Percentiles rank a stretch among this genome's conserved stretches.
phyloP scores from a whole-genome alignment of 805 yeast genomes.

The Metschnikowia anglica region DNA sequence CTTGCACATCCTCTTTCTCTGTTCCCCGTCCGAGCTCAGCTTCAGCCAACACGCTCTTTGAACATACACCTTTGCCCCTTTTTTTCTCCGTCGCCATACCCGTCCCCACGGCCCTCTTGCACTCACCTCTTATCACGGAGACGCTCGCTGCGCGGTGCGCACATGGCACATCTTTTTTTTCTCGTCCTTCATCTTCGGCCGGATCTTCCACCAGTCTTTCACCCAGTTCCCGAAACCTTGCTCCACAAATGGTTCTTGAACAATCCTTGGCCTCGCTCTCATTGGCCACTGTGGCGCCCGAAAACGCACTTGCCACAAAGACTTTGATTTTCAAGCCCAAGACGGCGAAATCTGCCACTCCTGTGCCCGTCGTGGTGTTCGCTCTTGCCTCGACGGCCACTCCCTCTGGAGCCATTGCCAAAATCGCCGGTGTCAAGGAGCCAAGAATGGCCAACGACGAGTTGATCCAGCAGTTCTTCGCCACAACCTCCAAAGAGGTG shows the following conservation, averaged over 20 bases:
- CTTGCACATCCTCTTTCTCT: too few relatives aligned
- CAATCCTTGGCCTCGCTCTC: slow-evolving; percentile 63
- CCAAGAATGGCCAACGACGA: slow-evolving; percentile 88
- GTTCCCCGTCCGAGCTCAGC: too few relatives aligned
- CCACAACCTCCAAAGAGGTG: slow-evolving; percentile 58
- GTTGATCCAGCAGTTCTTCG: slow-evolving; percentile 63
- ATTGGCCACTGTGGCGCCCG: slow-evolving; percentile 27
- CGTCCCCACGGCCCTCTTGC: too few relatives aligned
- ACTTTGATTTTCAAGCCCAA: slow-evolving; percentile 88
- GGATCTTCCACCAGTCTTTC: not conserved
- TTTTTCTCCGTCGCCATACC: too few relatives aligned
- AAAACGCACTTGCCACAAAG: slow-evolving; percentile 57
- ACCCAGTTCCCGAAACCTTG: slow-evolving; percentile 1
- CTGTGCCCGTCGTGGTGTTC: slow-evolving; percentile 77
- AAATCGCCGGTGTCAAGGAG: slow-evolving; percentile 69
- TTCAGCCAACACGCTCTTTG: too few relatives aligned
- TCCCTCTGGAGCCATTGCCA: slow-evolving; percentile 63
- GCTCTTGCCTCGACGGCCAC: slow-evolving; percentile 72
- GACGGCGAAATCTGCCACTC: slow-evolving; percentile 76
- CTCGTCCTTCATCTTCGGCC: not conserved
- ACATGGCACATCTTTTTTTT: too few relatives aligned
- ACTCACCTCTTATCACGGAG: too few relatives aligned
- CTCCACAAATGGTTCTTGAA: slow-evolving; percentile 59
- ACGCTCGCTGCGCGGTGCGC: too few relatives aligned
- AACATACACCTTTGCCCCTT: too few relatives aligned